A percentile compares a stretch with the other conserved stretches of the same genome.
Conservation (phyloP, 805 yeast species). For the Allodekkera sacchari region DNA sequence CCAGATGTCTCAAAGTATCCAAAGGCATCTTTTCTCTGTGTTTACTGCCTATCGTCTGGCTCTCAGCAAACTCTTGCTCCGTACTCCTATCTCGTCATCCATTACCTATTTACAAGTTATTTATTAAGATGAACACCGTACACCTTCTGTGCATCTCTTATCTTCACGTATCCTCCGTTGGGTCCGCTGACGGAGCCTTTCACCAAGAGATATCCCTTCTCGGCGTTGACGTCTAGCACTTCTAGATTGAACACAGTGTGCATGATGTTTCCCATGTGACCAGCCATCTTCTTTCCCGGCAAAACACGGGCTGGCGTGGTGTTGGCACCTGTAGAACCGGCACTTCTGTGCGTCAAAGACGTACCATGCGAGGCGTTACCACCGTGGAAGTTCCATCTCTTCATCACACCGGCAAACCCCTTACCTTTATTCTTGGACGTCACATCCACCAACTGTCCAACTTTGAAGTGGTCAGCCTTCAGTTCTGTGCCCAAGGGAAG, state of each 20-base stretch:
- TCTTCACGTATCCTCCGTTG: slow-evolving; percentile 60
- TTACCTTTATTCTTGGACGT: slow-evolving; percentile 82
- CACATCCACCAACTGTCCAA: slow-evolving; percentile 79
- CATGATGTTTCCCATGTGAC: slow-evolving; percentile 80
- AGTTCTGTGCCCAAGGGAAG: slow-evolving; percentile 72
- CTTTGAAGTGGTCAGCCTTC: slow-evolving; percentile 73
- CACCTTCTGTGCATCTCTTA: slow-evolving; percentile 68
- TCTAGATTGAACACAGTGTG: slow-evolving; percentile 70
- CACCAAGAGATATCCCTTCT: slow-evolving; percentile 69
- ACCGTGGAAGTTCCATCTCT: slow-evolving; percentile 85
- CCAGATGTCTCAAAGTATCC: no score
- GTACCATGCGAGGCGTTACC: slow-evolving; percentile 93
- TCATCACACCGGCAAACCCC: slow-evolving; percentile 98
- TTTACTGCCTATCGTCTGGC: no score
- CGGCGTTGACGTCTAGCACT: slow-evolving; percentile 74
- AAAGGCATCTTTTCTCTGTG: no score
- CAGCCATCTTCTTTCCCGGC: slow-evolving; percentile 98
- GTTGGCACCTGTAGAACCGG: slow-evolving; percentile 95
- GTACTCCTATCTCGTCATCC: no score
- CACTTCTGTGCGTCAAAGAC: slow-evolving; percentile 85
- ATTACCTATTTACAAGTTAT: no score
- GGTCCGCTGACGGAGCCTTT: slow-evolving; percentile 94
- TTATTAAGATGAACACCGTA: slow-evolving; percentile 21
- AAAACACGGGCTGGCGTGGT: slow-evolving; percentile 93
- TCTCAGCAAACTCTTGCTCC: no score